Evolutionary conservation across 768 basidiomycete species (phyloP).

Genomic region (Psilocybe cyanescens): DNA sequence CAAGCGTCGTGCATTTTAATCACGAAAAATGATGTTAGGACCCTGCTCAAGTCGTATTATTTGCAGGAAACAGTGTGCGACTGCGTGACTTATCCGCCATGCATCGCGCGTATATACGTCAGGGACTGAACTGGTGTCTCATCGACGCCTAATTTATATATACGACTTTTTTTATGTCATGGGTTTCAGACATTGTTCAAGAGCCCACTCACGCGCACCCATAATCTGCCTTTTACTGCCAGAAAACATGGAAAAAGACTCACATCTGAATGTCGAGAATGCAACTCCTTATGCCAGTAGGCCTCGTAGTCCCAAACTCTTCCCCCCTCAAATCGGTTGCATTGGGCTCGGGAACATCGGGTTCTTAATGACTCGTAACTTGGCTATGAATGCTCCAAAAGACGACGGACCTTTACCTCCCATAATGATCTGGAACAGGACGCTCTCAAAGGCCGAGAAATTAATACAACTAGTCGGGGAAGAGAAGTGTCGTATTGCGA

Average conservation of each 20-base stretch:
- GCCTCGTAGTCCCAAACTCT: neutral
- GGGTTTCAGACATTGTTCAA: neutral
- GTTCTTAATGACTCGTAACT: conserved; percentile 76
- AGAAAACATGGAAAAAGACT: neutral
- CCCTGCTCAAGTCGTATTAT: too few relatives aligned
- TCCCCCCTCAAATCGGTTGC: conserved; percentile 42
- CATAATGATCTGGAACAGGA: conserved; percentile 76
- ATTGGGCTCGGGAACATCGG: conserved; percentile 72
- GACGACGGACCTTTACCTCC: conserved; percentile 41
- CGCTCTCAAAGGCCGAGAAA: conserved; percentile 52
- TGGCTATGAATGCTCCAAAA: conserved; percentile 54
- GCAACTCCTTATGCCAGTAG: neutral
- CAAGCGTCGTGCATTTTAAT: too few relatives aligned
- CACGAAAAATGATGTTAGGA: too few relatives aligned
- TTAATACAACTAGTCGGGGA: conserved; percentile 60
- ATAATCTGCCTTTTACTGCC: neutral
- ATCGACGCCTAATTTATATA: neutral
- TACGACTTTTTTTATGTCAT: neutral
- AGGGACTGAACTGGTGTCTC: neutral
- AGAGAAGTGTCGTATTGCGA: conserved; percentile 57
- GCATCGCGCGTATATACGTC: neutral
- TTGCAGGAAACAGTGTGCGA: neutral
- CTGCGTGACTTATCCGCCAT: neutral
- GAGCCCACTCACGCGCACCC: neutral
- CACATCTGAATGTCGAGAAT: neutral